These are phyloP conservation scores for Condylostoma magnum DNA, from an alignment of 169 alveolate species.

Conservation along the genomic window DNA sequence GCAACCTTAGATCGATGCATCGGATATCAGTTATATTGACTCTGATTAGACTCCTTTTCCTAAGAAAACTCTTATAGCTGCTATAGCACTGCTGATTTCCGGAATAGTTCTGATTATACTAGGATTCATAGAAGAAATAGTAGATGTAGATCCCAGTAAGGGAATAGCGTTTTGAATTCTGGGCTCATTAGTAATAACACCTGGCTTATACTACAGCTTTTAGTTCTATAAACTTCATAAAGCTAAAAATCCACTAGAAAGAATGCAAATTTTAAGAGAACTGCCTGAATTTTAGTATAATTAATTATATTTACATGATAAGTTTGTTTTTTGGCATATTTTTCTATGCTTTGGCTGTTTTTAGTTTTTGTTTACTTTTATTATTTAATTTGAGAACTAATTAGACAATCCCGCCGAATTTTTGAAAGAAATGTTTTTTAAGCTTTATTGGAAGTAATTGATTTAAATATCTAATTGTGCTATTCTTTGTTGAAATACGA, in stretches of 20 bases:
- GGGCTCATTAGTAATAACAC: not conserved
- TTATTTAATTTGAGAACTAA: too few species aligned
- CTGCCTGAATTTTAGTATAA: not conserved
- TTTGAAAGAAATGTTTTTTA: too few species aligned
- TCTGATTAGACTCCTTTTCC: not conserved
- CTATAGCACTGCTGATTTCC: not conserved
- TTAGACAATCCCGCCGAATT: too few species aligned
- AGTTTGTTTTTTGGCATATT: too few species aligned
- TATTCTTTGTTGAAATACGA: too few species aligned
- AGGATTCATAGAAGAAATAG: not conserved
- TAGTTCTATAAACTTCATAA: not conserved
- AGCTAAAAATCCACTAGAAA: not conserved
- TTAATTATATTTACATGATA: too few species aligned
- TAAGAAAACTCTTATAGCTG: not conserved
- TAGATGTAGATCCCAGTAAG: not conserved
- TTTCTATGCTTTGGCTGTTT: too few species aligned
- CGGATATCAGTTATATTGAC: too few species aligned
- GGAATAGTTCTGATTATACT: not conserved
- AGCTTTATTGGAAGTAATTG: too few species aligned
- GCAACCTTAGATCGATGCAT: too few species aligned
- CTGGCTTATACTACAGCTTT: not conserved
- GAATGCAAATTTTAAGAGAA: not conserved
- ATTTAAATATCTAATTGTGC: too few species aligned
- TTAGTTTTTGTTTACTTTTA: too few species aligned
- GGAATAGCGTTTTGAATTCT: not conserved